Evolutionary conservation across 768 basidiomycete genomes (phyloP), one percentile per base, ranked within the genome.

Genomic region (Mycena amicta): DNA sequence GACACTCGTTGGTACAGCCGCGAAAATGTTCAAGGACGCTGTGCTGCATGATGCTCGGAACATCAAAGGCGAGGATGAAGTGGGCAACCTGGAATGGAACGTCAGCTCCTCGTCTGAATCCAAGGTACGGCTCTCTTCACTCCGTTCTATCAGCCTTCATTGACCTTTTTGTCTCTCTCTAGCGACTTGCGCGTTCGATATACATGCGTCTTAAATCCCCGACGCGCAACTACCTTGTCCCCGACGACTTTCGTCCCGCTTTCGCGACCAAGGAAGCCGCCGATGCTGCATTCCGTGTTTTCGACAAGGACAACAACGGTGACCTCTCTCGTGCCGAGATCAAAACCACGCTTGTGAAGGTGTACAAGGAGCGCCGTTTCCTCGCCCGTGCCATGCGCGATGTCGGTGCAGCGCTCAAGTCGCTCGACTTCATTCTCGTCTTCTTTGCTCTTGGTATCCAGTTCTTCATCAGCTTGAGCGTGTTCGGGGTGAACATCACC

Each of bases 331-430:
- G 85, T 33, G 76, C 82, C n/a, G 90, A 93, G 70, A 81, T 93
- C 68, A 92, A 90, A 73, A 75, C 81, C 26, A 81, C 80, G 27
- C 68, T 91, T 25, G 72, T 91, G 59, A 85, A 81, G 67, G 79
- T 89, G 13, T 93, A 92, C 77, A 89, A 87, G 69, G 90, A 93
- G 68, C 85, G 90, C 2, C 81, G 89, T 23, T 86, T 86, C 74
- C 76, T 93, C 26, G 86, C 85, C 40, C 83, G 87, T 52, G 87
- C 87, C 25, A 87, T 92, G 83, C 87, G 84, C 50, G 90, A 92
- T 68, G 89, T 89, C 47, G 78, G 85, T 11, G 80, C 75, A 33
- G 90, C 90, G 27, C 77, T 92, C 43, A 77, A 71, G 64, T 87
- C 85, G 6, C 77, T 92, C 26, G 80, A 92, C 67, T 72, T 75